Percentiles rank a stretch among this genome's conserved stretches.
Conservation (phyloP, 73 alveolate genomes). For the Paramecium tetraurelia region DNA sequence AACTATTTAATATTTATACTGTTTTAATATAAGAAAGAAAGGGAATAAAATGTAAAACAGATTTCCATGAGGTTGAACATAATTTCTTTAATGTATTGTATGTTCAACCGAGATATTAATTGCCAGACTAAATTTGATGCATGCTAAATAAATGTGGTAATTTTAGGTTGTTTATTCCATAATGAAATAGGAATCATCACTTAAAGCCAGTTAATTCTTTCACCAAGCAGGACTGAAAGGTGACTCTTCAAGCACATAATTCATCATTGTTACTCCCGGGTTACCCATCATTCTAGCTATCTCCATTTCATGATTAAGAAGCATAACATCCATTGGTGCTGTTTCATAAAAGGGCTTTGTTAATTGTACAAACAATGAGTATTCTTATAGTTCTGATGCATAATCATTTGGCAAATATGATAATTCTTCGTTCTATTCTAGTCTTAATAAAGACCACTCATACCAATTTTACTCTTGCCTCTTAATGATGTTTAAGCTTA, state of each 20-base stretch:
- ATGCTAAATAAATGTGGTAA: neutral
- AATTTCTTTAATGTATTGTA: neutral
- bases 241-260: neutral
- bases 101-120: neutral
- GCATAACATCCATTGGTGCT: slow-evolving; percentile 23
- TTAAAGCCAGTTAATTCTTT: neutral
- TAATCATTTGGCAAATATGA: neutral
- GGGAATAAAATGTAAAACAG: neutral
- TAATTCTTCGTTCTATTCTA: neutral
- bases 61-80: neutral
- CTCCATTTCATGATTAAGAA: neutral
- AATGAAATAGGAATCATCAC: neutral
- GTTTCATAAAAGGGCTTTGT: neutral
- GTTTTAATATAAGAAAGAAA: neutral
- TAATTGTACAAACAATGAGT: neutral
- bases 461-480: neutral
- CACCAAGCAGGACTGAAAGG: slow-evolving; percentile 17
- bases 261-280: neutral
- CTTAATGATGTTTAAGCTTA: neutral
- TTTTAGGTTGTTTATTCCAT: neutral
- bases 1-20: neutral
- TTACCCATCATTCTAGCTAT: slow-evolving; percentile 22
- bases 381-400: neutral
- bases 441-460: neutral
- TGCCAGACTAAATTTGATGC: neutral